A percentile compares a stretch with the other conserved stretches of the same genome.
Evolutionary conservation across 177 flowering plant species (phyloP).

Genomic region (Vitis hybrid): DNA sequence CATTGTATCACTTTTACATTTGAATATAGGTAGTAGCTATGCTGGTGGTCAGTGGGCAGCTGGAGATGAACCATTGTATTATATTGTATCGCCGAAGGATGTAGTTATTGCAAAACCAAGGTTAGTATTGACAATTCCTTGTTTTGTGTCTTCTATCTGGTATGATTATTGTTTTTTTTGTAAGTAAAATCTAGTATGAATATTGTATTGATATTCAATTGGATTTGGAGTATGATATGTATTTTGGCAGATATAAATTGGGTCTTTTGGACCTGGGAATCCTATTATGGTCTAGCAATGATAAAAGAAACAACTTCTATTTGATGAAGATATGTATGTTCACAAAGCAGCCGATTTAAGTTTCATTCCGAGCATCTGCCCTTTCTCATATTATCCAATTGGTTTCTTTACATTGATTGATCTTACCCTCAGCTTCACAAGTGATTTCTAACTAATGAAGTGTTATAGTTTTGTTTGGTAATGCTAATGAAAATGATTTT

Average conservation of each 20-base stretch:
- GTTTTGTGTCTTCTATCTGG: not conserved
- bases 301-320: not conserved
- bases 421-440: no score
- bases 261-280: not conserved
- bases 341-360: no score
- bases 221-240: not conserved
- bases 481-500: no score
- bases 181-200: not conserved
- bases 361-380: no score
- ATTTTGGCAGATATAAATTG: not conserved
- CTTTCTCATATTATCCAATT: no score
- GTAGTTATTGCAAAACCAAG: slow-evolving; percentile 98
- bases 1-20: slow-evolving; percentile 15
- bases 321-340: no score
- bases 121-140: slow-evolving; percentile 32
- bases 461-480: no score
- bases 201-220: not conserved
- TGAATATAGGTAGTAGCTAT: slow-evolving; percentile 85
- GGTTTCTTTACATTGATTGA: no score
- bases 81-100: slow-evolving; percentile 96
- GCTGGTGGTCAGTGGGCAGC: slow-evolving; percentile 99
- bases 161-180: not conserved
- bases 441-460: no score
- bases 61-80: slow-evolving; percentile 95
- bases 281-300: not conserved